phyloP scores from a whole-genome alignment of 176 grass and related monocot species.

The Juncus inflexus region DNA sequence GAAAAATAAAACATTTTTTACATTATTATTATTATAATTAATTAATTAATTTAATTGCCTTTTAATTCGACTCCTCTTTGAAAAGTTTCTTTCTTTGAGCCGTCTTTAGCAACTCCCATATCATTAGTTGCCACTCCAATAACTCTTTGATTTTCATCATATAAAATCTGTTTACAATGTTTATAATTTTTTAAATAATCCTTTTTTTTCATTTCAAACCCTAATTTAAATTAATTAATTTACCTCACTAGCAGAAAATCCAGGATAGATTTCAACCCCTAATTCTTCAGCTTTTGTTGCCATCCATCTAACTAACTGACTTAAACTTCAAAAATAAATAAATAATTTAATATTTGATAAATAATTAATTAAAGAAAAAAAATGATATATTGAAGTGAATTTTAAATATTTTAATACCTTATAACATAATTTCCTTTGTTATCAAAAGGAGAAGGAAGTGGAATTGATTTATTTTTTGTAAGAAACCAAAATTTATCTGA shows the following conservation, averaged over 20 bases:
- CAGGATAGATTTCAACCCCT: constrained; percentile 96
- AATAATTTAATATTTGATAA: not conserved
- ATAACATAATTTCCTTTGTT: constrained; percentile 95
- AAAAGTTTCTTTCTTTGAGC: constrained; percentile 78
- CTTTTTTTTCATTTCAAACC: constrained; percentile 27
- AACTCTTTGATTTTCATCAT: constrained; percentile 79
- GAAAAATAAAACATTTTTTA: constrained; percentile 15
- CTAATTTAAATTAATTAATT: constrained; percentile 1
- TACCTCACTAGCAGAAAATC: constrained; percentile 99
- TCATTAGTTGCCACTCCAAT: constrained; percentile 86
- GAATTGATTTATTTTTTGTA: constrained; percentile 59
- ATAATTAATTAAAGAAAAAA: not conserved
- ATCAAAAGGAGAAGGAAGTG: constrained; percentile 84
- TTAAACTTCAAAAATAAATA: constrained; percentile 47
- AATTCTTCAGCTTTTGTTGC: constrained; percentile 82
- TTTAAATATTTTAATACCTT: constrained; percentile 33
- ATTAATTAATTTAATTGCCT: constrained; percentile 36
- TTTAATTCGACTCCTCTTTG: constrained; percentile 88
- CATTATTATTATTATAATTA: constrained; percentile 2
- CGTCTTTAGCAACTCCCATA: constrained; percentile 98
- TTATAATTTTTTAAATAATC: not conserved
- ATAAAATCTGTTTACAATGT: constrained; percentile 65
- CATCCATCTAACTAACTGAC: constrained; percentile 85
- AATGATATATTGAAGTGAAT: constrained; percentile 7
- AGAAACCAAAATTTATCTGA: constrained; percentile 85